Evolutionary conservation across 2,329 filamentous ascomycete species (phyloP).

Genomic region (Epichloe coenophiala): DNA sequence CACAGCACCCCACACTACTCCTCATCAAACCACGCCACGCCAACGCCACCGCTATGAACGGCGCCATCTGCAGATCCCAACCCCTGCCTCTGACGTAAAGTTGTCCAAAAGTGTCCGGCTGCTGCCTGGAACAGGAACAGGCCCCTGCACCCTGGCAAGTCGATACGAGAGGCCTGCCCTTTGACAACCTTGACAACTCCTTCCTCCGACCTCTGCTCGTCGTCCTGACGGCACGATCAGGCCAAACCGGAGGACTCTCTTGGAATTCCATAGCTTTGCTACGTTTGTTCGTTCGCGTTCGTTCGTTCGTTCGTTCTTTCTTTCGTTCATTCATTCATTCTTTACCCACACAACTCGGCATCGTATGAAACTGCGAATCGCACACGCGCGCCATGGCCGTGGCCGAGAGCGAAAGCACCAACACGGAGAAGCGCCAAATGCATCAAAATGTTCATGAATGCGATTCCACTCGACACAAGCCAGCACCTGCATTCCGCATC

Average conservation of each 20-base stretch:
- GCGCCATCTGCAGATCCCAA: not conserved
- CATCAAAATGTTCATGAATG: not conserved
- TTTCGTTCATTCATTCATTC: not conserved
- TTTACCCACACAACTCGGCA: not conserved
- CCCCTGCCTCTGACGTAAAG: not conserved
- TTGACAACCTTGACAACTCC: too few relatives aligned
- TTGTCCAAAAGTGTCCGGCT: not conserved
- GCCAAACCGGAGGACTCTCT: too few relatives aligned
- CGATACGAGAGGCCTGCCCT: not conserved
- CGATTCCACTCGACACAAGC: not conserved
- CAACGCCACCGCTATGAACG: not conserved
- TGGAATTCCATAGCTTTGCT: not conserved
- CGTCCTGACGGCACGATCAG: not conserved
- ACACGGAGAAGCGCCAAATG: slow-evolving; percentile 1
- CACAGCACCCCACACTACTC: not conserved
- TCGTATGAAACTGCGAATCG: not conserved
- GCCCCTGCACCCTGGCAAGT: not conserved
- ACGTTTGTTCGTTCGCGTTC: not conserved
- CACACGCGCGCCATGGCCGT: not conserved
- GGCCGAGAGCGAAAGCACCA: slow-evolving; percentile 1
- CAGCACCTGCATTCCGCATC: not conserved
- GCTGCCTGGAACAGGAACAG: not conserved
- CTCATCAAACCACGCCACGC: not conserved
- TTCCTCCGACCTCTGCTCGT: not conserved
- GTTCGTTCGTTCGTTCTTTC: not conserved